Conservation (phyloP, 192 early-diverging fungal species). For the Coemansia umbellata region DNA sequence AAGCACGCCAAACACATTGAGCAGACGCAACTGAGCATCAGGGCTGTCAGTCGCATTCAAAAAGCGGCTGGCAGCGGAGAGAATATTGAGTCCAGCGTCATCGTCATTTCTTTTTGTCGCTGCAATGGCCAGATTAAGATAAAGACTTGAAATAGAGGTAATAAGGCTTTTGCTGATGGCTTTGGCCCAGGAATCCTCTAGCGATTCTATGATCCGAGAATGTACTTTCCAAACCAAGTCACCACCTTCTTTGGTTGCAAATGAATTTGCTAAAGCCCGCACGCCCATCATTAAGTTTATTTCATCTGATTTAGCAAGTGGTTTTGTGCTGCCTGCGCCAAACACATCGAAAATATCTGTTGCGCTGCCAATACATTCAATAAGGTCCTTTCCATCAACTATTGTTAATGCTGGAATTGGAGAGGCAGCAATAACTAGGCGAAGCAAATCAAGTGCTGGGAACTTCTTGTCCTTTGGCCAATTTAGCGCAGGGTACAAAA, state of each 20-base stretch:
- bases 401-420: constrained; percentile 35
- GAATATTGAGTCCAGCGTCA: constrained; percentile 31
- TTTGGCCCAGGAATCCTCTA: constrained; percentile 26
- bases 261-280: constrained; percentile 71
- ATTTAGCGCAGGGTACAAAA: constrained; percentile 53
- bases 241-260: constrained; percentile 52
- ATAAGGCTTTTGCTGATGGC: constrained; percentile 27
- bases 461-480: constrained; percentile 75
- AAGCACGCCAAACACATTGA: constrained; percentile 45
- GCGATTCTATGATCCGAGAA: constrained; percentile 16
- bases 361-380: constrained; percentile 35
- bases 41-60: constrained; percentile 13
- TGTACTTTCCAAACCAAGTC: constrained; percentile 34
- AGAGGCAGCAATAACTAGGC: constrained; percentile 60
- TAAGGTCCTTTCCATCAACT: constrained; percentile 43
- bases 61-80: constrained; percentile 34
- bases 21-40: constrained; percentile 36
- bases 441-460: constrained; percentile 81
- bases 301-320: constrained; percentile 47
- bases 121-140: constrained; percentile 35
- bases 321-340: background rate
- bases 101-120: constrained; percentile 17
- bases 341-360: constrained; percentile 22
- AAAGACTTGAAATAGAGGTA: constrained; percentile 22
- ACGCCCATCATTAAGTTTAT: constrained; percentile 76